Evolutionary conservation across 371 early-diverging fungal species (phyloP), one percentile per base, ranked within the genome.

Genomic region (Thermomucor indicae-seudaticae): DNA sequence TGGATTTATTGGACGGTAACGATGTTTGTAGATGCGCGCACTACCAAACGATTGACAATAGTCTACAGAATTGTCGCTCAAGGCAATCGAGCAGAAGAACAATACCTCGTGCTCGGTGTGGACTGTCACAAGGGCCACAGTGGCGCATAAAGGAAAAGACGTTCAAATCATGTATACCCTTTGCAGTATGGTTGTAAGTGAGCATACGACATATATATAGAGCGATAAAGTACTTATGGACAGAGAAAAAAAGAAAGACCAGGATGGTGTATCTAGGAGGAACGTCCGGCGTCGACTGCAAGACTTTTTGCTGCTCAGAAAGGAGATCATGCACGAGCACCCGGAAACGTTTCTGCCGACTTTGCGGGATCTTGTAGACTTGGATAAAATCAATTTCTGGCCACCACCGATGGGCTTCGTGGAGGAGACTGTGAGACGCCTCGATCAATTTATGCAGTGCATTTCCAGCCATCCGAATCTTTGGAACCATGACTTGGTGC

Each of bases 281-380:
- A 37, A 14, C 3, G 37, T 37, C 12, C 51, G 58, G 17, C 54
- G 79, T 41, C 62, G 57, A 12, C 22, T 75, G 27, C 63, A 78
- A 20, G 81, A 81, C 19, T 81, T 81, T 45, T 16, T 55, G 25
- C 62, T 75, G 22, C 40, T 81, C 16, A 53, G 72, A 6, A 56
- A 67, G 32, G 67, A 70, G 19, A 29, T 78, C 29, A 24, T 76
- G 5, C 51, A 71, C 11, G 78, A 79, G 51, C 39, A 54, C 19
- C 78, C 81, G 0, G 81, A 81, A 40, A 34, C 62, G 0, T 76
- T 75, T 35, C 58, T 81, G n/a, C 81, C 81, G 0, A 70, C 77
- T 1, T 60, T 81, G 8, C 27, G 51, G 7, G 50, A 66, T 16
- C 49, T 78, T 11, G 43, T 60, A 17, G 62, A 75, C 23, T 77